phyloP scores from a whole-genome alignment of 495 filamentous ascomycete genomes.

The Annulohypoxylon stygium region DNA sequence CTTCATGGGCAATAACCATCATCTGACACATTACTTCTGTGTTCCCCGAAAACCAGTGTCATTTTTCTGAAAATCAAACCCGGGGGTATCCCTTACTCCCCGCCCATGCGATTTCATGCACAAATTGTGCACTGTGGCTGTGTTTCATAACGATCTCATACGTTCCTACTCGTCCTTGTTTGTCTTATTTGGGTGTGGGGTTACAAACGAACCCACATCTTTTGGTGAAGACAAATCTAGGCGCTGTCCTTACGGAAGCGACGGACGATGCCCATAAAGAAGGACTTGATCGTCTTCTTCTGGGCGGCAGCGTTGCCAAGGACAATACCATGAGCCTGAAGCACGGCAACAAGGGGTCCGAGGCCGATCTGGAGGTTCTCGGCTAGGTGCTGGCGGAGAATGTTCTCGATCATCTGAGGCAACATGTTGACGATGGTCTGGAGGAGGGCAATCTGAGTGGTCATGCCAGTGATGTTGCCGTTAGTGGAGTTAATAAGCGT shows the following conservation, averaged over 20 bases:
- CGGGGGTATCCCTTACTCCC: too few species aligned
- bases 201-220: background rate
- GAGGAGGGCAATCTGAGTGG: slow-evolving; percentile 34
- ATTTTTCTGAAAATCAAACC: too few species aligned
- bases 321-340: slow-evolving; percentile 10
- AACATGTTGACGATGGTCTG: slow-evolving; percentile 49
- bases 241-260: background rate
- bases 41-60: too few species aligned
- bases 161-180: too few species aligned
- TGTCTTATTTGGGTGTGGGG: background rate
- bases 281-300: slow-evolving; percentile 7
- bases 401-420: slow-evolving; percentile 41
- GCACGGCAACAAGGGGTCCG: slow-evolving; percentile 10
- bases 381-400: slow-evolving; percentile 4
- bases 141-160: too few species aligned
- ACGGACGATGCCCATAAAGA: slow-evolving; percentile 4
- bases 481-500: slow-evolving; percentile 50
- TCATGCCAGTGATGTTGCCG: slow-evolving; percentile 42
- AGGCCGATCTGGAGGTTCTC: background rate
- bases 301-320: background rate
- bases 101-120: background rate
- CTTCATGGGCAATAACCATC: background rate
- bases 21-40: too few species aligned
- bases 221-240: background rate
- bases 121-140: too few species aligned